Base-by-base conservation (phyloP, 139 green algal genomes). In the Chlorella sorokiniana region DNA sequence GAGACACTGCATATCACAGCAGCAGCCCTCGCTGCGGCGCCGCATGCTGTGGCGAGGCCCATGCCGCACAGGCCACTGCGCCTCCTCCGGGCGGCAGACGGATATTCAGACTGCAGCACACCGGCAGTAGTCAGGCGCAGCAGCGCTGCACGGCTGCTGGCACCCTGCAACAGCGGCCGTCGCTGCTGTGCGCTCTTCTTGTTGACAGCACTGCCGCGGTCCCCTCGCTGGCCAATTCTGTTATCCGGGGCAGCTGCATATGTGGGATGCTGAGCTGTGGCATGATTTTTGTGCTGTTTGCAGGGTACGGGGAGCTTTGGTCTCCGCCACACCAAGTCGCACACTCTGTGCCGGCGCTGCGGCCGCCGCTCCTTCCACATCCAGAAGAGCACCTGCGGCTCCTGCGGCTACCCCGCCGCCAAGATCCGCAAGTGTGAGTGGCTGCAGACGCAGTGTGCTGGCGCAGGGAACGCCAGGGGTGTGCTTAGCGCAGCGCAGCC, bases 241-340 rank as follows among this genome's bases (percentile, higher is more conserved):
- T 56, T 56, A n/a, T n/a, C n/a, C n/a, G n/a, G n/a, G n/a, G n/a
- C n/a, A n/a, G n/a, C n/a, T n/a, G n/a, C n/a, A n/a, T n/a, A n/a
- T n/a, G n/a, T n/a, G n/a, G n/a, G n/a, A n/a, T n/a, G n/a, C n/a
- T n/a, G n/a, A n/a, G n/a, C n/a, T n/a, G n/a, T n/a, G n/a, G n/a
- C n/a, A n/a, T n/a, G n/a, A n/a, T n/a, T n/a, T n/a, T n/a, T n/a
- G n/a, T n/a, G n/a, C 33, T 77, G 4, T 22, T 38, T 77, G 70
- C 45, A 81, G 86, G 91, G 92, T 84, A 95, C 92, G 40, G 92
- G 92, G 38, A 92, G 83, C 71, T 95, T 95, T 84, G 92, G 96
- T 90, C 96, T 97, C 88, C 89, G 96, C 69, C 92, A 91, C 87
- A 98, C 96, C 93, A 99, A 99, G 94, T 94, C 93, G 69, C 96